Evolutionary conservation across 2,329 filamentous ascomycete species (phyloP).

Genomic region (Arthrobotrys iridis): DNA sequence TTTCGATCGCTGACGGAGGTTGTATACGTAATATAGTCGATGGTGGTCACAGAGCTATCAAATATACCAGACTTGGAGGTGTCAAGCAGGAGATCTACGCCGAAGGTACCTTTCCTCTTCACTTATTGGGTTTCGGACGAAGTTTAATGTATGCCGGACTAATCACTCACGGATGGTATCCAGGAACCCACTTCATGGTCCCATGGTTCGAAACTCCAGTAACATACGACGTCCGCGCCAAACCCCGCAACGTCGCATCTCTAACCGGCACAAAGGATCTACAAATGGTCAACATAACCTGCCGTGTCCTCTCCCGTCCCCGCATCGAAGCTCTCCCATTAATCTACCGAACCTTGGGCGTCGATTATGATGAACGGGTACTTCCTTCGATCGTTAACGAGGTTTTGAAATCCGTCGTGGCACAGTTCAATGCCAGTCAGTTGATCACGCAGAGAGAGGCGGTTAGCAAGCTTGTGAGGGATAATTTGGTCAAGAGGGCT

Average conservation of each 20-base stretch:
- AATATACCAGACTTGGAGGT: constrained; percentile 91
- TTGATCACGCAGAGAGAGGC: constrained; percentile 99
- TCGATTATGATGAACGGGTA: constrained; percentile 96
- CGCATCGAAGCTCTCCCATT: constrained; percentile 88
- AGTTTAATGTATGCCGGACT: neutral
- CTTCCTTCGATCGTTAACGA: constrained; percentile 98
- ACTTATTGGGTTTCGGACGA: neutral
- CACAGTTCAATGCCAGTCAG: constrained; percentile 98
- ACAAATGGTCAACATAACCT: constrained; percentile 99
- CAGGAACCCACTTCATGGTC: constrained; percentile 90
- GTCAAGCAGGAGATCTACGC: constrained; percentile 95
- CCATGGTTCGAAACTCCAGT: constrained; percentile 98
- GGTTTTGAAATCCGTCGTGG: constrained; percentile 97
- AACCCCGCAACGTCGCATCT: constrained; percentile 94
- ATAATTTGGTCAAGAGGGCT: constrained; percentile 89
- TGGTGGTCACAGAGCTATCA: constrained; percentile 98
- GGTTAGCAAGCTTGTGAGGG: constrained; percentile 87
- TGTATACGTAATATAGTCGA: constrained; percentile 71
- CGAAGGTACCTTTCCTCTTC: constrained; percentile 73
- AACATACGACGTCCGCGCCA: constrained; percentile 96
- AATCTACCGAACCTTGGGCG: constrained; percentile 94
- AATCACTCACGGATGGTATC: constrained; percentile 6
- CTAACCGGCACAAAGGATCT: constrained; percentile 98
- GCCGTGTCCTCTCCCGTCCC: constrained; percentile 94
- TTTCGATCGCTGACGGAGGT: neutral